Conservation (phyloP, 352 stramenopile species). For the Phytophthora citricola region DNA sequence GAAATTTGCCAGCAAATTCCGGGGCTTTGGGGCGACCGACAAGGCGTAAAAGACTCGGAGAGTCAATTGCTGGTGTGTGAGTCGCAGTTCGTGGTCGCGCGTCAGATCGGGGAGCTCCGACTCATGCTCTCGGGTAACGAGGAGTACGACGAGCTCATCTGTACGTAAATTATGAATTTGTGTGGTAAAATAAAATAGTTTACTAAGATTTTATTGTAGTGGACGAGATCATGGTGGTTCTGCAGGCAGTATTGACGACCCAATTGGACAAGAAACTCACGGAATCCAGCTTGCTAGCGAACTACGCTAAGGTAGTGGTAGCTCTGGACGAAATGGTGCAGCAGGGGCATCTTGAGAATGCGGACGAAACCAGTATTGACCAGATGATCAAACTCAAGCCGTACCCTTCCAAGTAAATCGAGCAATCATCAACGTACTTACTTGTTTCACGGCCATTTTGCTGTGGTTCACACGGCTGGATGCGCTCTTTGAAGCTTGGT, state of each 20-base stretch:
- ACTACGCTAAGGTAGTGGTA: constrained; percentile 73
- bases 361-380: constrained; percentile 60
- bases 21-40: constrained; percentile 38
- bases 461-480: not conserved
- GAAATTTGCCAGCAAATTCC: constrained; percentile 48
- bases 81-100: constrained; percentile 66
- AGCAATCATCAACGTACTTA: constrained; percentile 1
- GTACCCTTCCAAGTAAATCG: constrained; percentile 34
- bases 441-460: constrained; percentile 1
- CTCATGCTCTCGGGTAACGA: constrained; percentile 64
- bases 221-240: constrained; percentile 58
- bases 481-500: constrained; percentile 6
- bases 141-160: constrained; percentile 79
- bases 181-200: not conserved
- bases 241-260: constrained; percentile 56
- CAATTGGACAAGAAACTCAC: constrained; percentile 81
- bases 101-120: constrained; percentile 62
- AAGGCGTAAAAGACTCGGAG: constrained; percentile 20
- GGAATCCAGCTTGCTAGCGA: constrained; percentile 56
- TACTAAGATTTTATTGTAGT: constrained; percentile 37
- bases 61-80: constrained; percentile 64
- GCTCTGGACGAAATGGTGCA: constrained; percentile 76
- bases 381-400: constrained; percentile 57
- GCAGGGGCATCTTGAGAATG: constrained; percentile 58
- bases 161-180: constrained; percentile 39